phyloP scores from a whole-genome alignment of 768 basidiomycete genomes.

The Lyophyllum decastes region DNA sequence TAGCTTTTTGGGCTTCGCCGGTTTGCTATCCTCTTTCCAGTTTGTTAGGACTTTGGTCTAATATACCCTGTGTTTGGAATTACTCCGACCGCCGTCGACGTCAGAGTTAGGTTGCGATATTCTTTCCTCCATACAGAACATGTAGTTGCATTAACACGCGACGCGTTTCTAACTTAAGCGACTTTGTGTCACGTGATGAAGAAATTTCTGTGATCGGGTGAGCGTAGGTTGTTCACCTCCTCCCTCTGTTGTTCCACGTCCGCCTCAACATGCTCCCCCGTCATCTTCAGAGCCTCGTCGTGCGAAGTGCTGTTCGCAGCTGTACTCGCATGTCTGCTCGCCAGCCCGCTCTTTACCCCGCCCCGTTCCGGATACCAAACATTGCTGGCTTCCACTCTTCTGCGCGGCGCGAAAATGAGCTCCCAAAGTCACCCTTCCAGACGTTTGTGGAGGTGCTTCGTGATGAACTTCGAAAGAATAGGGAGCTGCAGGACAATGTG shows the following conservation, averaged over 20 bases:
- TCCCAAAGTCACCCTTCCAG: constrained; percentile 90
- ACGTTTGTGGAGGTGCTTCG: constrained; percentile 93
- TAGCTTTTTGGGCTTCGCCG: too few relatives aligned
- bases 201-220: constrained; percentile 16
- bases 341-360: constrained; percentile 24
- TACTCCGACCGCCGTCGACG: too few relatives aligned
- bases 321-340: constrained; percentile 22
- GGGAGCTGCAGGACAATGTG: constrained; percentile 94
- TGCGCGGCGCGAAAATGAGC: constrained; percentile 57
- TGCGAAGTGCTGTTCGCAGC: constrained; percentile 34
- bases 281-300: constrained; percentile 40
- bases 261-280: constrained; percentile 39
- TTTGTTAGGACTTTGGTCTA: too few relatives aligned
- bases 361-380: constrained; percentile 42
- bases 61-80: too few relatives aligned
- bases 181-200: constrained; percentile 14
- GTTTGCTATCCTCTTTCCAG: too few relatives aligned
- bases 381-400: constrained; percentile 63
- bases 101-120: too few relatives aligned
- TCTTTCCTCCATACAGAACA: too few relatives aligned
- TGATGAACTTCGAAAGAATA: constrained; percentile 91
- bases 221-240: not conserved
- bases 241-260: not conserved
- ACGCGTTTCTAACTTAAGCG: not conserved
- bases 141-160: too few relatives aligned